Evolutionary conservation across 1,139 yeast species (phyloP).

Genomic region (Zygoascus hellenicus): DNA sequence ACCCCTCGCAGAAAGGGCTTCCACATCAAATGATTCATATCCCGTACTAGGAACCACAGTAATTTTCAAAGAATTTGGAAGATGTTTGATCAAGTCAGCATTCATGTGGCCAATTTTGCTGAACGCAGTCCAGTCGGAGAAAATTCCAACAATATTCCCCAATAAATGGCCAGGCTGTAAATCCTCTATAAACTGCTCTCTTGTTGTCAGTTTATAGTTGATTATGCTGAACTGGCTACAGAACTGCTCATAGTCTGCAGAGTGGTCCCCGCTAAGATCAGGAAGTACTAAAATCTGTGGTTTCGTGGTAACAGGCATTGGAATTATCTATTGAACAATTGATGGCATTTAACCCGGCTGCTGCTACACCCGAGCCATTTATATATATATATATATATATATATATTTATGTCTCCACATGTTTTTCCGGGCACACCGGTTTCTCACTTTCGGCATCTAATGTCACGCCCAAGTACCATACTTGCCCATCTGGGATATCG

Average conservation of each 20-base stretch:
- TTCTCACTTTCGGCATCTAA: no score
- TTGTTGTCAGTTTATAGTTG: constrained; percentile 12
- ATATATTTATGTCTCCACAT: no score
- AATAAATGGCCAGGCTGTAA: neutral
- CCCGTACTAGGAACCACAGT: constrained; percentile 70
- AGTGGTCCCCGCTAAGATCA: neutral
- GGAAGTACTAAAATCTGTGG: constrained; percentile 1
- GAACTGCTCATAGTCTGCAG: neutral
- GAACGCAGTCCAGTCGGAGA: constrained; percentile 19
- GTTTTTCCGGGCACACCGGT: no score
- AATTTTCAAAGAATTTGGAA: constrained; percentile 50
- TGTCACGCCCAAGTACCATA: no score
- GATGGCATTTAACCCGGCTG: neutral
- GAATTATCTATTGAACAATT: neutral
- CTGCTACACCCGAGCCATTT: neutral
- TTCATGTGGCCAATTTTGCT: constrained; percentile 21
- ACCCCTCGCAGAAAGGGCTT: constrained; percentile 36
- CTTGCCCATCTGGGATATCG: no score
- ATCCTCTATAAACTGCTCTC: constrained; percentile 19
- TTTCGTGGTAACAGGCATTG: neutral
- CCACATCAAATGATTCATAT: constrained; percentile 53
- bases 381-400: no score
- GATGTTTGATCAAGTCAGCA: constrained; percentile 42
- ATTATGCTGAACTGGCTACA: neutral
- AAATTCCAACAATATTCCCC: constrained; percentile 29